Evolutionary conservation across 202 grass and related monocot genomes (phyloP), one percentile per base, ranked within the genome.

Genomic region (Zizania palustris): DNA sequence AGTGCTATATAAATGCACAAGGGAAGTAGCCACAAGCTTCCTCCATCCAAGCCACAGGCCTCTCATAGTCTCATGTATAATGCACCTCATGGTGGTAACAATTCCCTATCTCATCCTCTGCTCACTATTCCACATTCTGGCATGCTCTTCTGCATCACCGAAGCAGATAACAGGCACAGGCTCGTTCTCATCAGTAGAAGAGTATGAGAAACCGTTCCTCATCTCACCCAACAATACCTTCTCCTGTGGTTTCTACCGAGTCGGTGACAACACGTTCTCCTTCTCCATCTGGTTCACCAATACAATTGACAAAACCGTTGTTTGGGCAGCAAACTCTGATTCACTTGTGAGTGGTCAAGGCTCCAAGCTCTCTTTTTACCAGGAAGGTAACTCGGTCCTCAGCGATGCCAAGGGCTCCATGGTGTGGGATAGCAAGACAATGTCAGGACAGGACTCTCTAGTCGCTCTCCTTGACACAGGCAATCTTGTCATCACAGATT

Each of bases 211-310:
- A 6, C 48, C 65, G 1, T 81, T 71, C 22, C 67, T 81, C 2
- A 1, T 38, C 7, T 81, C 78, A 71, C 38, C 56, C 46, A 50
- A 81, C 12, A 6, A 12, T 4, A 51, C 39, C 40, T 82, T 82
- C 63, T 84, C 81, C 6, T 80, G 86, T 48, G 81, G 86, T 35
- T 88, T 88, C 80, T 46, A 33, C 3, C 18, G 9, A 5, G 11
- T 64, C 6, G 79, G 85, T 45, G 2, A 11, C 18, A 89, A 83
- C 49, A 72, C 80, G 38, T 89, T 83, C 71, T 65, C 65, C 61
- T 89, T 92, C 60, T 83, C 86, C 51, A 50, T 92, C 19, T 89
- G 86, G 90, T 89, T 65, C 63, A 43, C 79, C 61, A 38, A 39
- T 8, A 56, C 63, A 13, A 7, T 14, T 5, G 40, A 69, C 15